Evolutionary conservation across 2,329 filamentous ascomycete species (phyloP), one percentile per base, ranked within the genome.

Genomic region (Clonostachys sp.): DNA sequence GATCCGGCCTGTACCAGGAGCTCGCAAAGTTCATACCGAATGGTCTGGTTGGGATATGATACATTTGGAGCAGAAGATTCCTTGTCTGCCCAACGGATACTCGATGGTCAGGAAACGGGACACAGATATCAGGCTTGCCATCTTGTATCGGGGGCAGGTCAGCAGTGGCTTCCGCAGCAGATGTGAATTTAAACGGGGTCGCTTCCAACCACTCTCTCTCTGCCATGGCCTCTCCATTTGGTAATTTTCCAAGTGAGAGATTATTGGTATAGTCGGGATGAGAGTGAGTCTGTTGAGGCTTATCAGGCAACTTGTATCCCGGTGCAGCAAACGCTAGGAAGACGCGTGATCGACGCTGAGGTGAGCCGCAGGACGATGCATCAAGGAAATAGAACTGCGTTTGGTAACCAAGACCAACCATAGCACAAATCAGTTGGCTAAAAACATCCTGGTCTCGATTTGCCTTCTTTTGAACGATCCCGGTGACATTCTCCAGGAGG

Each of bases 321-420:
- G 88, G 86, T 0, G 86, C 86, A 1, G 87, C 80, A 51, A 91
- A 86, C 3, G 77, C 71, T 2, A 94, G 72, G 50, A 95, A 90
- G 0, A 92, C 70, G 7, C 89, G 75, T 4, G 74, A 78, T 5
- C 89, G 77, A 4, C 66, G 70, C 58, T 94, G 88, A 0, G 81
- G 68, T 3, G 83, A 81, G 1, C 87, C 86, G 52, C 78, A 81
- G 0, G 78, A 79, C 73, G 85, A 89, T 0, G 87, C 78, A 53
- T 91, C 87, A 17, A 88, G 69, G 1, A 85, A 70, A 48, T 83
- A 81, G 36, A 88, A 75, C 39, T 86, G 79, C 0, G 82, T 71
- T 57, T 95, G 89, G 54, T 94, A 95, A 0, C 88, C 89, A 52
- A 94, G 72, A 0, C 84, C 86, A 0, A 92, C 84, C 1, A 94